phyloP scores from a whole-genome alignment of 495 filamentous ascomycete genomes.

The Tuber aestivum region DNA sequence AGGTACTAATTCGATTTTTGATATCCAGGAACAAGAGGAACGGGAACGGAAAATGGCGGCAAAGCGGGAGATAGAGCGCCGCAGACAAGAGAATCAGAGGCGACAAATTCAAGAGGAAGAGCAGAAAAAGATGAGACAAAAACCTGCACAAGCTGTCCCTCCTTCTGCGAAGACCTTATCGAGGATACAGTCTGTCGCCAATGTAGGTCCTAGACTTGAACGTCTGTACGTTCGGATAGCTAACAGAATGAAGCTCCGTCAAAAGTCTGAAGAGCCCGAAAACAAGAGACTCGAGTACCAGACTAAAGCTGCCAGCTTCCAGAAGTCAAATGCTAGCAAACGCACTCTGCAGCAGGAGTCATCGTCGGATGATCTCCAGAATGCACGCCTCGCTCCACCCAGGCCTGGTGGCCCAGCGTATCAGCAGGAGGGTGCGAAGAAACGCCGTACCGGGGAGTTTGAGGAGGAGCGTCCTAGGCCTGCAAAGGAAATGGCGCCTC shows the following conservation, averaged over 20 bases:
- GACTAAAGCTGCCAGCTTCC: conserved; percentile 12
- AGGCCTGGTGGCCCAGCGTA: conserved; percentile 48
- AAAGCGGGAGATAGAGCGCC: conserved; percentile 62
- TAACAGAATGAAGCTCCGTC: conserved; percentile 32
- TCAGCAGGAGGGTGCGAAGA: conserved; percentile 52
- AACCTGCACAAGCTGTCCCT: conserved; percentile 14
- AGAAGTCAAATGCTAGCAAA: conserved; percentile 50
- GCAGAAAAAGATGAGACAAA: conserved; percentile 47
- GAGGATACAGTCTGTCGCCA: conserved; percentile 33
- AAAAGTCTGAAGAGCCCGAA: conserved; percentile 40
- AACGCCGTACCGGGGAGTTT: conserved; percentile 54
- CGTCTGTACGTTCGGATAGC: conserved; percentile 2
- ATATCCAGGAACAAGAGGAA: conserved; percentile 37
- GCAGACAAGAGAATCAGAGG: conserved; percentile 60
- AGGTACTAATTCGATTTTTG: conserved; percentile 13
- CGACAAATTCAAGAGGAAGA: conserved; percentile 50
- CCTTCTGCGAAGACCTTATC: conserved; percentile 35
- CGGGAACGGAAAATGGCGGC: conserved; percentile 61
- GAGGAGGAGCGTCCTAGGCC: conserved; percentile 47
- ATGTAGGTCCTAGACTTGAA: conserved; percentile 19
- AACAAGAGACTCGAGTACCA: conserved; percentile 25
- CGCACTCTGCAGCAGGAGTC: conserved; percentile 50
- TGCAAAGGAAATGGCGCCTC: conserved; percentile 58
- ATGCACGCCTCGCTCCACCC: conserved; percentile 45
- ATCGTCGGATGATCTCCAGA: conserved; percentile 47